These are phyloP conservation scores for Pistacia integerrima DNA, from an alignment of 345 rosid genomes.

Conservation along the genomic window DNA sequence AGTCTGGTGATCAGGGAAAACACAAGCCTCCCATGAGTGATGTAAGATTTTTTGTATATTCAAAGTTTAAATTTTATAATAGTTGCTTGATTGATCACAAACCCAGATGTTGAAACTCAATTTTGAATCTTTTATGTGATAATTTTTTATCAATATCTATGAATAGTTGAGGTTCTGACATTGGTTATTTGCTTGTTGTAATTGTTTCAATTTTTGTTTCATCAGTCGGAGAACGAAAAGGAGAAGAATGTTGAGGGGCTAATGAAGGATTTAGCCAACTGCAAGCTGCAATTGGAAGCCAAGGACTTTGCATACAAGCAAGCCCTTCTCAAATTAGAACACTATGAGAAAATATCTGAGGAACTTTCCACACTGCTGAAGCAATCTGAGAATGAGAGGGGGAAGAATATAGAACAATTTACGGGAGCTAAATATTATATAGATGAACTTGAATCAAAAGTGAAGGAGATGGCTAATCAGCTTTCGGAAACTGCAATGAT, in stretches of 20 bases:
- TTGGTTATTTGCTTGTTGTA: not conserved
- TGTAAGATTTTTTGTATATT: conserved; percentile 21
- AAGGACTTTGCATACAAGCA: conserved; percentile 47
- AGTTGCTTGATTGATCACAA: no score
- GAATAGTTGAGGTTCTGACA: no score
- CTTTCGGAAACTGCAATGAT: conserved; percentile 24
- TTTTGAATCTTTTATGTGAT: no score
- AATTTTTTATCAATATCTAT: no score
- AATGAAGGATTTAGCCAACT: conserved; percentile 46
- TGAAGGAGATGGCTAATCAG: conserved; percentile 36
- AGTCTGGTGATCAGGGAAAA: conserved; percentile 35
- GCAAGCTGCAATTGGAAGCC: conserved; percentile 49
- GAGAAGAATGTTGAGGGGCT: conserved; percentile 34
- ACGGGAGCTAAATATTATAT: conserved; percentile 23
- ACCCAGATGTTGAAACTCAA: no score
- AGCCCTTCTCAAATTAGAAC: conserved; percentile 34
- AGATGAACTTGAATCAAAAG: conserved; percentile 39
- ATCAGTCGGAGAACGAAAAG: conserved; percentile 27
- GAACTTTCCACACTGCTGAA: conserved; percentile 36
- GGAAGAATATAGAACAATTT: conserved; percentile 25
- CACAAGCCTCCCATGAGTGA: conserved; percentile 23
- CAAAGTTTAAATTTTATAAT: no score
- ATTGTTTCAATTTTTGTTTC: not conserved
- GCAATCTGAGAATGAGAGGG: conserved; percentile 42
- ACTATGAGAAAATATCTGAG: conserved; percentile 34